Base-by-base conservation (phyloP, 306 rosid genomes). In the Cucurbita ficifolia region DNA sequence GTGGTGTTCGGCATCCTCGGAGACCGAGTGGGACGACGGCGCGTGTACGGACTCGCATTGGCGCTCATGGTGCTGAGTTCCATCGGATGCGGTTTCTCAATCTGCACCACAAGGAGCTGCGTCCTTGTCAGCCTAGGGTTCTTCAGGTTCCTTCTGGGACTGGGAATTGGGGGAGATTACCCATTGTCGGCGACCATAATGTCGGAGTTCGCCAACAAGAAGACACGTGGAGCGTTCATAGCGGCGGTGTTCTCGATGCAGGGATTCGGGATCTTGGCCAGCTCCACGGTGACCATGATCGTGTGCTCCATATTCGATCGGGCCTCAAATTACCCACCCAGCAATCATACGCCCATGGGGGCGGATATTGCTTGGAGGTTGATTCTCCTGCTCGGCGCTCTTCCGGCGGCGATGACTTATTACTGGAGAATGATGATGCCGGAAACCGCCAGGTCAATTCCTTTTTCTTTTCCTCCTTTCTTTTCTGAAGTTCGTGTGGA, bases 351-450 rank as follows among this genome's bases (percentile, higher is more conserved):
- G 45, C 90, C 92, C 0, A 8, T 19, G 3, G 84, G 70, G 39
- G 92, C 89, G 19, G 95, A 90, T 67, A 54, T 87, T 6, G 92
- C 89, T 1, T 90, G 97, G 97, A 80, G 97, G 78, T 36, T 88
- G 76, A 90, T 90, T 14, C 81, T 90, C 11, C 87, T 90, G 88
- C 76, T 91, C 4, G 96, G 97, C 39, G 80, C 87, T 0, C 16
- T 91, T 39, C 97, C 97, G 11, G 97, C 96, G 1, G 97, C 87
- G 42, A 13, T 87, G 82, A 91, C 97, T n/a, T 91, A 81, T 24
- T 91, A 91, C 50, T 91, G 97, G 97, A 86, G 96, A 0, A 91
- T 87, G 96, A 81, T 83, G 86, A 86, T 91, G 91, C 97, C 97
- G 0, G 97, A 88, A 82, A 91, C 96, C 73, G 97, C 97, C 74